Evolutionary conservation across 2,329 filamentous ascomycete species (phyloP), one percentile per base, ranked within the genome.

Genomic region (Xylariaceae sp.): DNA sequence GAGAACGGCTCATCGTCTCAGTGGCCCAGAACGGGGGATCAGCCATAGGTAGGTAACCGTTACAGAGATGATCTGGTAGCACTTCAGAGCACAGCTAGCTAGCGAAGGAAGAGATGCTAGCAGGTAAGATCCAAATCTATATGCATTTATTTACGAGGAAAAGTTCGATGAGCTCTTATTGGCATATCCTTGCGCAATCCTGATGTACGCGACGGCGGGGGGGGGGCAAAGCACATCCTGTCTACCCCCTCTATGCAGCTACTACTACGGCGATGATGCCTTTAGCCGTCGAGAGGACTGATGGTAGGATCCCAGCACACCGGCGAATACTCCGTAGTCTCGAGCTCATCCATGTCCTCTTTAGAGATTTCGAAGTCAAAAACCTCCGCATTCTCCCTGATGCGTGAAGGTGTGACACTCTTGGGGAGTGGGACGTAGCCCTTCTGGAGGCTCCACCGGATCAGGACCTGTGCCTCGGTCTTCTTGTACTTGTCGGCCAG

Each of bases 381-480:
- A 12, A 85, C 57, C 2, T 74, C 74, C 0, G 80, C 72, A 65
- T 92, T 93, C 68, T 86, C 81, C 56, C 78, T 75, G 60, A 92
- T 91, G 12, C 89, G 79, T 26, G 80, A 82, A 0, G 85, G 80
- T 3, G 83, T 88, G 48, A 88, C 87, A 57, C 86, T 90, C 81
- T 92, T 92, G 20, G 89, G 88, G 58, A 92, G 75, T 44, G 89
- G 89, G 32, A 89, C 80, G 71, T 84, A 86, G 3, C 84, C 88
- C 75, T 90, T 93, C 74, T 96, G 89, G 73, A 96, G 72, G 64
- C 89, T 89, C 82, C 91, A 96, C 60, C 91, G 82, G 48, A 96
- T 75, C 67, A 96, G 73, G 9, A 96, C 76, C 78, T 96, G 92
- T 9, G 89, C 88, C 56, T 88, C 84, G 7, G 84, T 84, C 75